Conservation (phyloP, 2,329 filamentous ascomycete species). For the Zymoseptoria tritici region DNA sequence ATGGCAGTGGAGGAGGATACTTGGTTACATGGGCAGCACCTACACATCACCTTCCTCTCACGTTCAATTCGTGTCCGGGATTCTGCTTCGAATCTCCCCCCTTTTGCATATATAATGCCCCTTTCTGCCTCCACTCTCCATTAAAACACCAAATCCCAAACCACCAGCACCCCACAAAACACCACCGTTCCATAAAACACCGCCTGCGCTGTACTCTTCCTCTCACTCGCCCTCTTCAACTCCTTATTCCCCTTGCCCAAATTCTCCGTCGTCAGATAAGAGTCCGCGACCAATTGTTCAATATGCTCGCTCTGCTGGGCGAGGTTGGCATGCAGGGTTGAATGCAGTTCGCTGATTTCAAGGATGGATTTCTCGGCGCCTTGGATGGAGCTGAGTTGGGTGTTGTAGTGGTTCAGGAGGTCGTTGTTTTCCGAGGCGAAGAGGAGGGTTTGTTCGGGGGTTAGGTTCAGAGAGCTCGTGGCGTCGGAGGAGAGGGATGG, state of each 20-base stretch:
- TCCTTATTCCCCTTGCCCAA: conserved; percentile 85
- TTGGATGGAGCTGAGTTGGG: conserved; percentile 86
- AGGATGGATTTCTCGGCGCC: conserved; percentile 82
- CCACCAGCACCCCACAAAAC: conserved; percentile 40
- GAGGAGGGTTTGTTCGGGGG: conserved; percentile 79
- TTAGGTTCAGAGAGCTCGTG: conserved; percentile 44
- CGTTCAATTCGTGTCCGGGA: too few relatives aligned
- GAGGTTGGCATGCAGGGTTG: conserved; percentile 78
- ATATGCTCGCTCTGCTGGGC: conserved; percentile 82
- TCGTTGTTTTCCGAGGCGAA: conserved; percentile 91
- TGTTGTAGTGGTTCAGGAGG: conserved; percentile 89
- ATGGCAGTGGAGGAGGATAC: too few relatives aligned
- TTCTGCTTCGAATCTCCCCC: neutral
- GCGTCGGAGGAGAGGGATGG: neutral
- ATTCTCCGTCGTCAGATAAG: conserved; percentile 73
- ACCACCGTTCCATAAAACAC: conserved; percentile 42
- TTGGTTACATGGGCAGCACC: neutral
- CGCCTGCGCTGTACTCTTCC: conserved; percentile 43
- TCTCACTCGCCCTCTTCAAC: conserved; percentile 68
- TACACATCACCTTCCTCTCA: neutral
- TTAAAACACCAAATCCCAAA: conserved; percentile 45
- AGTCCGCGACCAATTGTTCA: conserved; percentile 78
- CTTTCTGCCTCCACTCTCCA: neutral
- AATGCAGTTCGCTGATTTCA: conserved; percentile 89
- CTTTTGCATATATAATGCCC: too few relatives aligned